A percentile compares a stretch with the other conserved stretches of the same genome.
Conservation (phyloP, 352 stramenopile species). For the Globisporangium mamillatum region DNA sequence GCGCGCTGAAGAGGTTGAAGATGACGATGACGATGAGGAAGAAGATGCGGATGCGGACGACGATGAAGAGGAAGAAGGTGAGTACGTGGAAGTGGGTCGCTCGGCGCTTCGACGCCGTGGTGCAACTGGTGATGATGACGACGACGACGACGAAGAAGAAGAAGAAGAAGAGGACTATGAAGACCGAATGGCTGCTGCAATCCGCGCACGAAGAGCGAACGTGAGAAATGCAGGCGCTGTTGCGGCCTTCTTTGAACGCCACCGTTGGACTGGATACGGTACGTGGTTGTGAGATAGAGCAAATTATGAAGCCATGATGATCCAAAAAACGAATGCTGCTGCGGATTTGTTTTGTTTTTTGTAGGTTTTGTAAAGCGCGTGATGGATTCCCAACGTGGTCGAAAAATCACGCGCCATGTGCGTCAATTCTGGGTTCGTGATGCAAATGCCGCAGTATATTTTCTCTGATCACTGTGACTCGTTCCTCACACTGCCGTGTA, state of each 20-base stretch:
- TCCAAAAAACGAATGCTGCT: background rate
- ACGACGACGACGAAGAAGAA: background rate
- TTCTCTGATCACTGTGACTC: background rate
- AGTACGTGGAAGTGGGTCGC: slow-evolving; percentile 26
- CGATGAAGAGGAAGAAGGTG: slow-evolving; percentile 23
- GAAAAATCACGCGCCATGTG: slow-evolving; percentile 24
- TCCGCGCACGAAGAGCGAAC: background rate
- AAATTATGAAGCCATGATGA: background rate
- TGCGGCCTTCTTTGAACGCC: slow-evolving; percentile 10
- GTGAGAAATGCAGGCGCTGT: slow-evolving; percentile 1
- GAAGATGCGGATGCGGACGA: slow-evolving; percentile 36
- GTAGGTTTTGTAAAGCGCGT: slow-evolving; percentile 11
- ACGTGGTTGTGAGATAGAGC: background rate
- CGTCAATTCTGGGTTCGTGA: slow-evolving; percentile 39
- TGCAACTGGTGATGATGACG: background rate
- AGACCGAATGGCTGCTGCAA: background rate
- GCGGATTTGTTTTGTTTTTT: background rate
- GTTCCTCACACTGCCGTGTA: background rate
- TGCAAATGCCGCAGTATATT: background rate
- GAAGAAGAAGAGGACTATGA: background rate
- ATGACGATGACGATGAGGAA: slow-evolving; percentile 28
- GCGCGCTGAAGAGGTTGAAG: slow-evolving; percentile 37
- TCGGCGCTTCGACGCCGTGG: slow-evolving; percentile 15
- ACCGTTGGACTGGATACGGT: slow-evolving; percentile 8
- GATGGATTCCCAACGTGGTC: slow-evolving; percentile 17